Evolutionary conservation across 1,139 yeast species (phyloP), one percentile per base, ranked within the genome.

Genomic region (Yueomyces sp.): DNA sequence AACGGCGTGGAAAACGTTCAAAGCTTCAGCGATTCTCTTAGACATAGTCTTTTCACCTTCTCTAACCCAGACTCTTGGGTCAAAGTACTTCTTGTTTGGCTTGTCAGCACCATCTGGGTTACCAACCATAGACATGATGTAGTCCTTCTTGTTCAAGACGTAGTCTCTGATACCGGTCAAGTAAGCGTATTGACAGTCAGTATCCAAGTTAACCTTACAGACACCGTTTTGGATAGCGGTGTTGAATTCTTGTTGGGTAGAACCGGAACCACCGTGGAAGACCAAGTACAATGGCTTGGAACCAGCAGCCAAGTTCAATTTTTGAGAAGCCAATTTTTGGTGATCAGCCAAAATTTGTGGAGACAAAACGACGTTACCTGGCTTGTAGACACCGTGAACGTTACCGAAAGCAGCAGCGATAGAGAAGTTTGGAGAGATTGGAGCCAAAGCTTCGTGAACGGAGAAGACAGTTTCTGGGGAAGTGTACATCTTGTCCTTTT

Each of bases 11-110:
- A 91, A 91, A 65, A 84, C 73, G 44, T 71, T 75, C 67, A 91
- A 76, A 63, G 95, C 93, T 68, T 80, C 82, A 51, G 81, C 56
- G 63, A 93, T 76, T 79, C 96, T 85, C 56, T 69, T 72, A 55
- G 79, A 59, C 97, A 91, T 91, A 67, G 97, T 87, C 89, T 87
- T 86, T 77, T 91, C 99, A 77, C 98, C 98, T 73, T 89, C 97
- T 78, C 98, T 89, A 57, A 91, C 96, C 98, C 98, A 91, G 70
- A 89, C 97, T 81, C 99, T 91, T 73, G 99, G 99, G 75, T 91
- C 99, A 67, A 86, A 91, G 86, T 72, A 87, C 76, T 89, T 89
- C 87, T 89, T 89, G 83, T 84, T 84, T 75, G 98, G 98, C 78
- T 87, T 85, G 74, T 91, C 97, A 45, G 73, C 93, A 68, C 97